These are phyloP conservation scores for Pythium aquatile DNA, from an alignment of 352 stramenopile species.

Conservation along the genomic window DNA sequence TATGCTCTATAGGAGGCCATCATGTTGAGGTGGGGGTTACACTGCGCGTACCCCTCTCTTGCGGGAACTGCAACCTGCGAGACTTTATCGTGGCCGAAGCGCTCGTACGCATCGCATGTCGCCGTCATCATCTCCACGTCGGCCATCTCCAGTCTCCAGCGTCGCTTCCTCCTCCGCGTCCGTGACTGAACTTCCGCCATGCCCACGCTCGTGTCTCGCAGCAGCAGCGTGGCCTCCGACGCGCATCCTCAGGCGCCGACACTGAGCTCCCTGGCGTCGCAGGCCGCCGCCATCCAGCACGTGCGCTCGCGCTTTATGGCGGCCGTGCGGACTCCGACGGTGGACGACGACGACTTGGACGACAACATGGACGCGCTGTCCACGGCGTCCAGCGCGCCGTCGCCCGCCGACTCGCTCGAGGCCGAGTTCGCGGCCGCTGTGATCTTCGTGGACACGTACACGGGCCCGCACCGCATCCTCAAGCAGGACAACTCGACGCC, in stretches of 20 bases:
- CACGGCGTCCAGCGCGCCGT: conserved; percentile 18
- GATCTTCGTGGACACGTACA: conserved; percentile 81
- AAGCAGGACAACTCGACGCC: conserved; percentile 66
- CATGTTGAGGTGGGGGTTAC: conserved; percentile 1
- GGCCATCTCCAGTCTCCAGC: not conserved
- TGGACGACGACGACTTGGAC: conserved; percentile 27
- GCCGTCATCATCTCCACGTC: not conserved
- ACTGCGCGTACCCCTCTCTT: not conserved
- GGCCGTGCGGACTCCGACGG: conserved; percentile 19
- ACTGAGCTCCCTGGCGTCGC: conserved; percentile 43
- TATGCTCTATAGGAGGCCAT: not conserved
- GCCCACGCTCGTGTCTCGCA: conserved; percentile 24
- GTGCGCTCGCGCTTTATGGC: conserved; percentile 46
- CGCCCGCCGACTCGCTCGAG: conserved; percentile 44
- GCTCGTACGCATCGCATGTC: conserved; percentile 1
- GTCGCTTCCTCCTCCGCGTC: not conserved
- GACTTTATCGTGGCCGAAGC: not conserved
- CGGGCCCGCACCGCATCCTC: conserved; percentile 75
- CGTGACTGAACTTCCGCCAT: conserved; percentile 11
- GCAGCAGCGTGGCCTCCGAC: conserved; percentile 2
- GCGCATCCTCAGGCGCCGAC: conserved; percentile 13
- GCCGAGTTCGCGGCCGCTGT: conserved; percentile 70
- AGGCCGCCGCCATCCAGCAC: conserved; percentile 43
- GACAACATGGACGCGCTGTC: conserved; percentile 33
- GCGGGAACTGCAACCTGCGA: conserved; percentile 8